Base-by-base conservation (phyloP, 345 rosid genomes). In the Hibiscus tridactylites region DNA sequence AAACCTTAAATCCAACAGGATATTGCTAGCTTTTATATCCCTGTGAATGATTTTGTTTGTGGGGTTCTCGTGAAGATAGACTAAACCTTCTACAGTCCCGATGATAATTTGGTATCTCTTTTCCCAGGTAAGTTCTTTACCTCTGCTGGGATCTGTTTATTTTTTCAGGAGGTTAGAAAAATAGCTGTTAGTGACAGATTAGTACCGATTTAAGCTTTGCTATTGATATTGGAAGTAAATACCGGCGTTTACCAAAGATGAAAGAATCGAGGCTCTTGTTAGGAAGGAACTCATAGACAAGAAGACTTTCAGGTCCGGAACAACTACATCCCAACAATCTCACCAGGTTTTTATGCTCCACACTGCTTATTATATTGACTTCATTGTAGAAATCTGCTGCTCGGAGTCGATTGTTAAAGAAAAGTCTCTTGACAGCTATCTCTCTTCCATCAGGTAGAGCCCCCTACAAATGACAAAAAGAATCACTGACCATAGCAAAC, bases 361-460 rank as follows among this genome's bases (percentile, higher is more conserved):
- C 89, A 4, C 83, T 81, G 77, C 97, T 89, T 49, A 92, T 89
- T 65, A 95, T 95, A 83, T 95, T 90, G 17, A 95, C 89, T 77
- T 95, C 97, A 73, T 95, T 90, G 85, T 83, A 92, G 86, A 95
- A 95, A 85, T 90, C 95, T n/a, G 88, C 88, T 44, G 95, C 93
- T 80, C 96, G 85, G 15, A 92, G 93, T 72, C 87, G 91, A 81
- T 90, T 92, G 84, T 95, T 95, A 68, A 88, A 86, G 86, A 90
- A 95, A 44, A 90, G 92, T 75, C 97, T 84, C 74, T 95, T 91
- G 70, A 95, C 99, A 2, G 97, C 99, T 2, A 91, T 95, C 71
- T 91, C 97, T 80, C 97, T 74, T 80, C 97, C 97, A 37, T 91
- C 99, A 4, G 82, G 79, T 68, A 95, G 82, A 76, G 84, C 90